Evolutionary conservation across 75 land plant species (phyloP).

Genomic region (Adiantum capillusveneris): DNA sequence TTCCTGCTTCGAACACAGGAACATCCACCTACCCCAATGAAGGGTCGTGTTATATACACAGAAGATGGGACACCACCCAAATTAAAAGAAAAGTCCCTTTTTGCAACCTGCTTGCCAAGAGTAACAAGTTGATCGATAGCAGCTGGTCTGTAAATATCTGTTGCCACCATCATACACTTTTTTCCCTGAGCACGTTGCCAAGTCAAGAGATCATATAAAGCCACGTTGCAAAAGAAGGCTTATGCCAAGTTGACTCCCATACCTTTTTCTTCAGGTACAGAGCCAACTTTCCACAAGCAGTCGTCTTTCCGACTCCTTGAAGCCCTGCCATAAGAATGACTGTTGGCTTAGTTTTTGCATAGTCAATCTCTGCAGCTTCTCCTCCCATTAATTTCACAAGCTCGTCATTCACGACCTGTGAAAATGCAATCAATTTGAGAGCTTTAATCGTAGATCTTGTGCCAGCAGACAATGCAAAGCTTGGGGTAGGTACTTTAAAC

Average conservation of each 20-base stretch:
- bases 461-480: no score
- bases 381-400: conserved; percentile 97
- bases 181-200: conserved; percentile 82
- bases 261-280: conserved; percentile 89
- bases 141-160: conserved; percentile 97
- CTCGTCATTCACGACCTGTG: conserved; percentile 93
- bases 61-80: background rate
- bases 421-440: background rate
- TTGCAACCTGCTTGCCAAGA: conserved; percentile 78
- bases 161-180: conserved; percentile 90
- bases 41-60: conserved; percentile 5
- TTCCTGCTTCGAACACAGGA: conserved; percentile 79
- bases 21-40: conserved; percentile 85
- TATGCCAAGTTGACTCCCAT: background rate
- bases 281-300: conserved; percentile 95
- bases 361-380: conserved; percentile 76
- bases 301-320: conserved; percentile 99
- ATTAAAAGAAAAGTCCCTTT: no score
- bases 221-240: no score
- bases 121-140: conserved; percentile 95
- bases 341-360: conserved; percentile 75
- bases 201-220: no score
- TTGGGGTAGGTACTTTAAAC: no score
- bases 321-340: conserved; percentile 92
- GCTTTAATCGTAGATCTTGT: no score